phyloP scores from a whole-genome alignment of 2,329 filamentous ascomycete species.

The Colletotrichum plurivorum region DNA sequence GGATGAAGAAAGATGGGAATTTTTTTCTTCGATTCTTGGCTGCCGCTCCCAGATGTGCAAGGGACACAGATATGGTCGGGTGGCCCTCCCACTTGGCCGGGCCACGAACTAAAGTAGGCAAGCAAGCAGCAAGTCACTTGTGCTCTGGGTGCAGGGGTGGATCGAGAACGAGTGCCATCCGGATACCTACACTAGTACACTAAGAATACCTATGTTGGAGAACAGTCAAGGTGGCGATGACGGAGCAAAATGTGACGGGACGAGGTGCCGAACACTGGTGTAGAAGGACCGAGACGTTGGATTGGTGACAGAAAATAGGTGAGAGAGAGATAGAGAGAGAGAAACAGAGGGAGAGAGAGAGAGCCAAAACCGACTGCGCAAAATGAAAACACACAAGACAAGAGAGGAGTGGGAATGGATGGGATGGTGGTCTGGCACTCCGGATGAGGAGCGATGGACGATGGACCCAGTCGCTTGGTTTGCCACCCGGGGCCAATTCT shows the following conservation, averaged over 20 bases:
- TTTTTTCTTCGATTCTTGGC: slow-evolving; percentile 40
- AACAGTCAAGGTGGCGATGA: background rate
- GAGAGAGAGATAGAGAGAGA: background rate
- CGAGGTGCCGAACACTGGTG: background rate
- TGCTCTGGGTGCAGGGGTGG: slow-evolving; percentile 6
- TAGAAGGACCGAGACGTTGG: background rate
- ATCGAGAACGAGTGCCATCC: no score
- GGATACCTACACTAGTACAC: no score
- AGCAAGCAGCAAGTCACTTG: background rate
- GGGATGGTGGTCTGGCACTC: background rate
- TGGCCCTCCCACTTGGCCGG: slow-evolving; percentile 33
- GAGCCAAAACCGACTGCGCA: background rate
- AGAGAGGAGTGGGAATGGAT: slow-evolving; percentile 1
- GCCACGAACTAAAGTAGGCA: slow-evolving; percentile 18
- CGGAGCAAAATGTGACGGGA: background rate
- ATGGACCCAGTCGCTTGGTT: slow-evolving; percentile 19
- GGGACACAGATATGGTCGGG: slow-evolving; percentile 34
- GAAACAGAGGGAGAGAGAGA: background rate
- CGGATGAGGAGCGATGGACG: slow-evolving; percentile 15
- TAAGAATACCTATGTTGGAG: no score
- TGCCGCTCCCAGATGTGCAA: slow-evolving; percentile 32
- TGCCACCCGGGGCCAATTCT: slow-evolving; percentile 31
- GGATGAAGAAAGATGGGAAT: slow-evolving; percentile 40
- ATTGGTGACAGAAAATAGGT: background rate
- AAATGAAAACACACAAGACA: background rate